These are phyloP conservation scores for Termitomyces sp. DNA, from an alignment of 768 basidiomycete genomes.

Conservation along the genomic window DNA sequence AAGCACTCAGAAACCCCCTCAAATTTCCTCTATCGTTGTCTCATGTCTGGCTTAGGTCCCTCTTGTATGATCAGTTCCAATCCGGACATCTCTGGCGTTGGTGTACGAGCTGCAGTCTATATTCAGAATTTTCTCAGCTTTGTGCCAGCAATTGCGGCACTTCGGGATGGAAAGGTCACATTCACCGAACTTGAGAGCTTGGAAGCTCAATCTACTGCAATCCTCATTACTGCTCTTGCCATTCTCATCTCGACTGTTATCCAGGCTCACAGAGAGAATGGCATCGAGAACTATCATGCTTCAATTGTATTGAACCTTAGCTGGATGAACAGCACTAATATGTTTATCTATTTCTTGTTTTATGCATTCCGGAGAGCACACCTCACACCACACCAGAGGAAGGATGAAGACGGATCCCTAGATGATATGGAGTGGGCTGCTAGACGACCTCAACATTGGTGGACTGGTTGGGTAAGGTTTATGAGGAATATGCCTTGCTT, in stretches of 20 bases:
- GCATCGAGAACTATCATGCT: not conserved
- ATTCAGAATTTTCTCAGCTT: conserved; percentile 19
- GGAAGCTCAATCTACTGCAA: not conserved
- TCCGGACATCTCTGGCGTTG: not conserved
- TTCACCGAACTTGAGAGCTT: conserved; percentile 14
- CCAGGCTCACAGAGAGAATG: conserved; percentile 10
- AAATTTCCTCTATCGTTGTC: no score
- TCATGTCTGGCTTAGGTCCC: not conserved
- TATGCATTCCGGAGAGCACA: not conserved
- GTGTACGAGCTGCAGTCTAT: conserved; percentile 13
- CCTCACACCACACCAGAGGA: not conserved
- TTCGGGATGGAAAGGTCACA: conserved; percentile 15
- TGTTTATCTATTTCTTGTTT: not conserved
- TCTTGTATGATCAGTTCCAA: not conserved
- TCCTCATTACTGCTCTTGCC: conserved; percentile 13
- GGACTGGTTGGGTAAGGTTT: not conserved
- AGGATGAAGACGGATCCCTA: not conserved
- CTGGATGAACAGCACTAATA: conserved; percentile 2
- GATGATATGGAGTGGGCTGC: not conserved
- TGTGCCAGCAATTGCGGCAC: conserved; percentile 13
- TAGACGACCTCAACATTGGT: not conserved
- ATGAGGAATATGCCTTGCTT: not conserved
- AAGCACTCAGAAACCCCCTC: not conserved
- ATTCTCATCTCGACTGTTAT: conserved; percentile 20
- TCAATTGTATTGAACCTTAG: conserved; percentile 7